phyloP scores from a whole-genome alignment of 2,329 filamentous ascomycete species.

The Sporothrix phasma region DNA sequence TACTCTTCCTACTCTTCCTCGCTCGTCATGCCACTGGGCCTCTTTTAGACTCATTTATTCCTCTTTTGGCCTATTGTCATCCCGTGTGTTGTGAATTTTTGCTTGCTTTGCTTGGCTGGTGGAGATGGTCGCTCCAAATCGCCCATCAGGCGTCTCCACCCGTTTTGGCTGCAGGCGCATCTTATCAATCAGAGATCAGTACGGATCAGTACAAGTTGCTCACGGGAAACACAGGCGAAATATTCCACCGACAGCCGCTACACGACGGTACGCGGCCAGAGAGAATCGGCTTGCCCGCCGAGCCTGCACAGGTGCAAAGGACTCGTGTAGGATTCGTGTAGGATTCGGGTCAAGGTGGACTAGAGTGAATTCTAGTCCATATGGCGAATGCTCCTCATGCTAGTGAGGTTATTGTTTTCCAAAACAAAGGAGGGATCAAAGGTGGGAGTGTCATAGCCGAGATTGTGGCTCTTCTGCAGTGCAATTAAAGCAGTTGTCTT shows the following conservation, averaged over 20 bases:
- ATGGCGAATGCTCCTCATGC: too few relatives aligned
- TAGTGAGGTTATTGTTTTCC: too few relatives aligned
- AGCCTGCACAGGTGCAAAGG: too few relatives aligned
- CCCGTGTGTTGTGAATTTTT: neutral
- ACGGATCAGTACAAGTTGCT: neutral
- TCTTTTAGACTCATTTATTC: neutral
- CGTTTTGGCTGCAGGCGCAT: constrained; percentile 11
- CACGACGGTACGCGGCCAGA: neutral
- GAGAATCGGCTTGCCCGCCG: neutral
- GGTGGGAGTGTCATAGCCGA: too few relatives aligned
- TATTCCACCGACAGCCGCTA: neutral
- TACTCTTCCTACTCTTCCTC: neutral
- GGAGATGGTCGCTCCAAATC: neutral
- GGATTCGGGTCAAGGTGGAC: too few relatives aligned
- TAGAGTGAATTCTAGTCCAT: too few relatives aligned
- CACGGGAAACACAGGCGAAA: neutral
- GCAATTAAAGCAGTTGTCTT: too few relatives aligned
- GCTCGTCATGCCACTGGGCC: neutral
- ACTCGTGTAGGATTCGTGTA: too few relatives aligned
- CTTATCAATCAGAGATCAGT: constrained; percentile 17
- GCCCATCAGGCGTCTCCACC: neutral
- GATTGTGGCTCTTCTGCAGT: too few relatives aligned
- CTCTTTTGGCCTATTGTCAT: neutral
- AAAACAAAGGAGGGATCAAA: too few relatives aligned
- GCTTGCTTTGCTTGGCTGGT: neutral